phyloP scores from a whole-genome alignment of 1,284 basidiomycete genomes.

The Trametes polyzona region DNA sequence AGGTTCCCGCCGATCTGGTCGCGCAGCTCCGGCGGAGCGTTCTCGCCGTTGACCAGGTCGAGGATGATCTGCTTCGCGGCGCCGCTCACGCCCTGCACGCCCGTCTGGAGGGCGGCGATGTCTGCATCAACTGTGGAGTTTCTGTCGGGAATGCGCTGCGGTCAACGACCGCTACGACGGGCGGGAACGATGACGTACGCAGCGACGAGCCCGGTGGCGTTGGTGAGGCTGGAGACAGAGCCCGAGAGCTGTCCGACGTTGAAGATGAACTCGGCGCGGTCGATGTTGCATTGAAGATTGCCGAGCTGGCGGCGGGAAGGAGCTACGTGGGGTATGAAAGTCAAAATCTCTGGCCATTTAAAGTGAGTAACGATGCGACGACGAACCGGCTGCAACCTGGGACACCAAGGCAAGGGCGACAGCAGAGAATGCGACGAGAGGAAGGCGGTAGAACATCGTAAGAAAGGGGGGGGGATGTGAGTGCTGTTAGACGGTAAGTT shows the following conservation, averaged over 20 bases:
- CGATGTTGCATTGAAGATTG: conserved; percentile 31
- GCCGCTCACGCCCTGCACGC: conserved; percentile 5
- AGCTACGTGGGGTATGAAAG: background rate
- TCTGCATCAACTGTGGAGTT: conserved; percentile 9
- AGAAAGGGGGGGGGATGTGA: background rate
- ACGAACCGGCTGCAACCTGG: background rate
- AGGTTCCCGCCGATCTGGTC: conserved; percentile 16
- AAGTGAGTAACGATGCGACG: background rate
- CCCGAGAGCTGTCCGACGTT: conserved; percentile 21
- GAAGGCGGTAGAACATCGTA: background rate
- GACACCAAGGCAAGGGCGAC: background rate
- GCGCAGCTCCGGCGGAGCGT: conserved; percentile 11
- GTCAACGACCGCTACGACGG: too few species aligned
- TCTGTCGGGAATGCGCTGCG: background rate
- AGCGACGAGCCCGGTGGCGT: conserved; percentile 12
- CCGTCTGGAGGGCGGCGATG: conserved; percentile 9
- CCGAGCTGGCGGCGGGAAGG: conserved; percentile 27
- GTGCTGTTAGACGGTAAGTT: background rate
- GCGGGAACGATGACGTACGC: conserved; percentile 2
- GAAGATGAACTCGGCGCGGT: conserved; percentile 28
- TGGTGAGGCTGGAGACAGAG: conserved; percentile 11
- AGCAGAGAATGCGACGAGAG: background rate
- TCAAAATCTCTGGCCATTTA: background rate
- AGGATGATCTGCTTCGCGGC: conserved; percentile 17
- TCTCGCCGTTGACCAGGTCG: conserved; percentile 13